Evolutionary conservation across 2,329 filamentous ascomycete genomes (phyloP).

Genomic region (Neonectria sp.): DNA sequence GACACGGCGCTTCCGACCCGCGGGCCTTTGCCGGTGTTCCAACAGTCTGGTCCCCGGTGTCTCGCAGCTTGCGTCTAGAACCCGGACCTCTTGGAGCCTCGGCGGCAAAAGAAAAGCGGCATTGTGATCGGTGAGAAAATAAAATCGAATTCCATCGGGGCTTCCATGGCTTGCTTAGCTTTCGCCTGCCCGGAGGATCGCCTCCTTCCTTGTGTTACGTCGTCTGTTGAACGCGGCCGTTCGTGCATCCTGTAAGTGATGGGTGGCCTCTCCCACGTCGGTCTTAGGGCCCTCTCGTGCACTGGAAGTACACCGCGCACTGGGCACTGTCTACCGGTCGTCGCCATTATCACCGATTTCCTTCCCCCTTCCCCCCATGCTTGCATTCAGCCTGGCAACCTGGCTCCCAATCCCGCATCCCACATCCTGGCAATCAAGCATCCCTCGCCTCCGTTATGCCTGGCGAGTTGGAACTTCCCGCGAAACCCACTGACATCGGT

Average conservation of each 20-base stretch:
- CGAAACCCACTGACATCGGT: constrained; percentile 20
- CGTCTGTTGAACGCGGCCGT: background rate
- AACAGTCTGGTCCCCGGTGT: constrained; percentile 2
- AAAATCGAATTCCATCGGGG: background rate
- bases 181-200: constrained; percentile 17
- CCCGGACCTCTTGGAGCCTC: constrained; percentile 13
- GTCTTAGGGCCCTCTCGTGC: background rate
- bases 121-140: background rate
- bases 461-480: constrained; percentile 31
- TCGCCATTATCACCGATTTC: constrained; percentile 8
- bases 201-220: background rate
- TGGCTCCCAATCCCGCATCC: constrained; percentile 22
- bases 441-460: constrained; percentile 28
- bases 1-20: constrained; percentile 20
- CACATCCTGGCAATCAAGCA: constrained; percentile 26
- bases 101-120: background rate
- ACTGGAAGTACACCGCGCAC: constrained; percentile 15
- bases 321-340: constrained; percentile 5
- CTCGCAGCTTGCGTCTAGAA: background rate
- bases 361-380: background rate
- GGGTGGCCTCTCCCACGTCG: background rate
- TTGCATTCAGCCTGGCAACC: background rate
- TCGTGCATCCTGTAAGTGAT: constrained; percentile 5
- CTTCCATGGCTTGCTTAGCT: constrained; percentile 14
- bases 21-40: constrained; percentile 17